Evolutionary conservation across 495 filamentous ascomycete genomes (phyloP).

Genomic region (Aspergillus leporis): DNA sequence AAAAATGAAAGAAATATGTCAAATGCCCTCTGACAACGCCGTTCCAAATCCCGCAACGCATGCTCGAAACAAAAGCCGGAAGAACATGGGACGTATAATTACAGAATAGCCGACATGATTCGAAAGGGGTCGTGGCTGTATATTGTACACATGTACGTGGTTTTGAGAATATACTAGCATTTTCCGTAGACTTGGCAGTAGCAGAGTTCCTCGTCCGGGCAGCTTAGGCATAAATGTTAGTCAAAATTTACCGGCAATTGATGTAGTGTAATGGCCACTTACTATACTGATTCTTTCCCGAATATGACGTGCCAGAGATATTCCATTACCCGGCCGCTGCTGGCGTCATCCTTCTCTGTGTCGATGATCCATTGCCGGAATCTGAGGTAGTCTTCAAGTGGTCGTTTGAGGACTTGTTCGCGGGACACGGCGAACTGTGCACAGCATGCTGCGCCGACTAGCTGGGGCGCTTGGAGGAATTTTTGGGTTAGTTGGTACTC

Average conservation of each 20-base stretch:
- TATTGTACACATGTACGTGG: neutral
- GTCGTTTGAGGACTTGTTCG: conserved; percentile 53
- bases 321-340: conserved; percentile 72
- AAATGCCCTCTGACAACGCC: neutral
- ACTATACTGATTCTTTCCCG: conserved; percentile 48
- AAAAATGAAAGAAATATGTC: neutral
- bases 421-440: conserved; percentile 66
- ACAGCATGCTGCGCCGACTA: conserved; percentile 56
- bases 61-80: neutral
- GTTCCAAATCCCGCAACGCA: neutral
- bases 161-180: conserved; percentile 28
- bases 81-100: neutral
- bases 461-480: conserved; percentile 31
- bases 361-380: conserved; percentile 68
- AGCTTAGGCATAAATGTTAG: conserved; percentile 28
- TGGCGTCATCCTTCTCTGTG: conserved; percentile 58
- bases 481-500: conserved; percentile 9
- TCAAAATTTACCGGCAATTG: neutral
- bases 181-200: conserved; percentile 52
- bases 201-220: conserved; percentile 47
- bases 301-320: conserved; percentile 75
- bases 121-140: neutral
- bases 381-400: conserved; percentile 58
- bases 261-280: conserved; percentile 15
- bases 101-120: neutral